Evolutionary conservation across 305 asterid genomes (phyloP).

Genomic region (Rubia tinctorum): DNA sequence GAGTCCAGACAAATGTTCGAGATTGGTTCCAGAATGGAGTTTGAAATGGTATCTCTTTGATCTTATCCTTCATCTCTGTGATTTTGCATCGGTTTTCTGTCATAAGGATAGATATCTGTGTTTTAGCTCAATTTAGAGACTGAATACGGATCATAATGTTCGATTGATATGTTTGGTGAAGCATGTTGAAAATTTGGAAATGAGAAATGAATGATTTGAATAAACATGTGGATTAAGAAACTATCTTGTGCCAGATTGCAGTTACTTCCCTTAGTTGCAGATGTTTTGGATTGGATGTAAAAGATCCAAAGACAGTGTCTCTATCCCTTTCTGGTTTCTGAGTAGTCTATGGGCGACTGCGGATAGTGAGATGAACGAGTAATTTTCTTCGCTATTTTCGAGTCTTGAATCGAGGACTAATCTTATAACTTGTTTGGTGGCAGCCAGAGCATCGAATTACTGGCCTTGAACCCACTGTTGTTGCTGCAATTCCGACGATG

Average conservation of each 20-base stretch:
- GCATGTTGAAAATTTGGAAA: neutral
- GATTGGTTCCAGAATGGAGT: slow-evolving; percentile 64
- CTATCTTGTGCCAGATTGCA: too few species aligned
- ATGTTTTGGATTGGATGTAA: too few species aligned
- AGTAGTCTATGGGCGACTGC: too few species aligned
- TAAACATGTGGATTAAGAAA: neutral
- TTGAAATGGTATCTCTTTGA: slow-evolving; percentile 56
- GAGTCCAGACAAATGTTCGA: slow-evolving; percentile 70
- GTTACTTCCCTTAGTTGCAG: too few species aligned
- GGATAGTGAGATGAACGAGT: too few species aligned
- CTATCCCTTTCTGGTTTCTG: too few species aligned
- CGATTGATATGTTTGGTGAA: slow-evolving; percentile 7
- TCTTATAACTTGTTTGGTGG: slow-evolving; percentile 14
- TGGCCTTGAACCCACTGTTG: slow-evolving; percentile 67
- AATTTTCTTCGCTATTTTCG: too few species aligned
- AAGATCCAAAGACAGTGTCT: too few species aligned
- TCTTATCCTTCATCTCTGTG: neutral
- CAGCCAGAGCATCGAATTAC: slow-evolving; percentile 62
- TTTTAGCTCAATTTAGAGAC: neutral
- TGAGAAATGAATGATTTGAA: neutral
- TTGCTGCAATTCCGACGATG: slow-evolving; percentile 84
- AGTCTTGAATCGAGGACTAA: neutral
- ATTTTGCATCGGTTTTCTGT: slow-evolving; percentile 3
- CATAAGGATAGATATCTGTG: neutral
- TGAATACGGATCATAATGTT: neutral